These are phyloP conservation scores for Exophiala sp. DNA, from an alignment of 2,329 filamentous ascomycete species.

Conservation along the genomic window DNA sequence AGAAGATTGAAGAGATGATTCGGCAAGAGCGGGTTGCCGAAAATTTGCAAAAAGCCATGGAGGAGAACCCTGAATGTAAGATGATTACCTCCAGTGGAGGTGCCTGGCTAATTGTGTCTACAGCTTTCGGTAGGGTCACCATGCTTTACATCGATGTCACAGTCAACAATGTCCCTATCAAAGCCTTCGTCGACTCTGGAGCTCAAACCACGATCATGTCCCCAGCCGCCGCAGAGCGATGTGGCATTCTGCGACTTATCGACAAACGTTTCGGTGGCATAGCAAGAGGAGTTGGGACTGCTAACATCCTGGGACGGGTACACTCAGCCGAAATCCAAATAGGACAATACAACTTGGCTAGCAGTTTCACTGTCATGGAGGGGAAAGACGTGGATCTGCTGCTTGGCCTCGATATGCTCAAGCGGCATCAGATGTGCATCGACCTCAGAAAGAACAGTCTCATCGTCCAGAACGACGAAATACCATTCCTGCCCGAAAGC, in stretches of 20 bases:
- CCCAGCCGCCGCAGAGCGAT: constrained; percentile 81
- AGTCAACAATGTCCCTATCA: constrained; percentile 88
- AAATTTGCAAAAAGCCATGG: constrained; percentile 93
- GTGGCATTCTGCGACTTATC: constrained; percentile 93
- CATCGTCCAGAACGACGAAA: constrained; percentile 81
- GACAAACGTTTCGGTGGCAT: constrained; percentile 90
- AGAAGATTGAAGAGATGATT: constrained; percentile 94
- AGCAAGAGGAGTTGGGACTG: constrained; percentile 89
- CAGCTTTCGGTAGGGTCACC: constrained; percentile 76
- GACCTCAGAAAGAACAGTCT: constrained; percentile 82
- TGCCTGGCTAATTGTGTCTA: constrained; percentile 6
- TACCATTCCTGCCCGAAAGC: constrained; percentile 85
- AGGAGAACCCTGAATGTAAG: constrained; percentile 93
- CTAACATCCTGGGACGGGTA: constrained; percentile 88
- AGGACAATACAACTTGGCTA: constrained; percentile 79
- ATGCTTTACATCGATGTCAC: constrained; percentile 96
- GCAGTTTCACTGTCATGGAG: constrained; percentile 99
- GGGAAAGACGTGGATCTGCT: constrained; percentile 93
- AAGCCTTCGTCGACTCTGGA: constrained; percentile 94
- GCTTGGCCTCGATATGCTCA: constrained; percentile 93
- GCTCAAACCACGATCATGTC: constrained; percentile 99
- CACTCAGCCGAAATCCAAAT: constrained; percentile 95
- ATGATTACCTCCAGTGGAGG: constrained; percentile 11
- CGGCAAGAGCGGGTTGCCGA: constrained; percentile 90
- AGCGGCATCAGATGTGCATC: constrained; percentile 88